A percentile compares a stretch with the other conserved stretches of the same genome.
Conservation (phyloP, 2,329 filamentous ascomycete species). For the Colletotrichum acutatum region DNA sequence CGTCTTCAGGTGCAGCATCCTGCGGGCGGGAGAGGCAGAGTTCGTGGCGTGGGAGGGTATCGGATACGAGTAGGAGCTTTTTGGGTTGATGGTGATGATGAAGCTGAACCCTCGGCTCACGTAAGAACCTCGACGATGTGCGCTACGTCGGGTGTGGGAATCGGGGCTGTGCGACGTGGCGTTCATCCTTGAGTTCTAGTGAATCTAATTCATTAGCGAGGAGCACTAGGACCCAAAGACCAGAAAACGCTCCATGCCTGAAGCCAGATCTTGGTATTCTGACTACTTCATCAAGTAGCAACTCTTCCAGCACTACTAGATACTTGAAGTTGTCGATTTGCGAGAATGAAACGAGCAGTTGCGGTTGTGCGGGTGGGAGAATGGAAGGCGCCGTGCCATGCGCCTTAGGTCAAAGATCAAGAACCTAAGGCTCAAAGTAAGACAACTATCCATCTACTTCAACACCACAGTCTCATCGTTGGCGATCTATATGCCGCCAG, state of each 20-base stretch:
- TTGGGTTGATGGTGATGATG: neutral
- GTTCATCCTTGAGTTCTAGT: neutral
- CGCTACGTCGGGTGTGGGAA: neutral
- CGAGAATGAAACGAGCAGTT: neutral
- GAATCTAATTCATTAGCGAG: neutral
- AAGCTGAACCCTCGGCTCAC: conserved; percentile 19
- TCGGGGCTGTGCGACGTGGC: conserved; percentile 29
- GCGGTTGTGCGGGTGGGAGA: neutral
- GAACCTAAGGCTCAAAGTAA: neutral
- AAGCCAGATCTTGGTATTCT: neutral
- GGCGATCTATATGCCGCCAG: too few species aligned
- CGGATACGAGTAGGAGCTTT: conserved; percentile 24
- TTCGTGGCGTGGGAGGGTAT: neutral
- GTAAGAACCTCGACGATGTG: conserved; percentile 24
- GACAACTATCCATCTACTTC: too few species aligned
- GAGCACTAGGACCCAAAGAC: conserved; percentile 5
- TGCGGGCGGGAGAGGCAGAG: neutral
- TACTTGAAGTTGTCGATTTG: neutral
- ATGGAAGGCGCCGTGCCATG: neutral
- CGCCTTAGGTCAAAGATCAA: neutral
- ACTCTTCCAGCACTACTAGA: neutral
- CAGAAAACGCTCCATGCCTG: neutral
- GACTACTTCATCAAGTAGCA: neutral
- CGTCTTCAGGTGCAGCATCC: conserved; percentile 1
- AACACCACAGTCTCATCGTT: neutral